Evolutionary conservation across 2,329 filamentous ascomycete genomes (phyloP), one percentile per base, ranked within the genome.

Genomic region (Verticillium longisporum): DNA sequence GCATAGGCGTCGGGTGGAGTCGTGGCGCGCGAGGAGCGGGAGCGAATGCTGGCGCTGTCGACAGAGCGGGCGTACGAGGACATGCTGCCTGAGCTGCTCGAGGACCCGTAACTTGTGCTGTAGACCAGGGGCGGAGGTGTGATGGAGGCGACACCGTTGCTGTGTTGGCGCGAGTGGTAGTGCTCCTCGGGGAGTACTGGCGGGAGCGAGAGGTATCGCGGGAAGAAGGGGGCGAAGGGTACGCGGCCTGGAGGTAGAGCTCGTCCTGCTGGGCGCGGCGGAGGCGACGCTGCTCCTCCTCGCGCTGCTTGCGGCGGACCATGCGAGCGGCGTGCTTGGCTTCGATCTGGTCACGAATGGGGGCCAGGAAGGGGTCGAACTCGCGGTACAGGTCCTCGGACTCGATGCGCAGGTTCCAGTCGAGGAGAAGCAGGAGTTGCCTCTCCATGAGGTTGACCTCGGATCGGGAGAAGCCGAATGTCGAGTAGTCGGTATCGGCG

Each of bases 401-500:
- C 53, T 83, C 88, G 71, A 99, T 92, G 67, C 91, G 85, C 63
- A 97, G 85, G 67, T 99, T 92, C 92, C 93, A 99, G 73, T 97
- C 91, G 55, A 99, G 83, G 54, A 99, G 85, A 80, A 92, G 95
- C 59, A 99, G 88, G 34, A 99, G 84, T 78, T 99, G 95, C 84
- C 96, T 96, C 84, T 99, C 95, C 95, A 99, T 99, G 64, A 98
- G 83, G 80, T 99, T 99, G 70, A 99, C 95, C 78, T 99, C 95
- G 38, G 91, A 95, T 67, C 93, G 84, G 70, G 88, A 94, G 82
- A 99, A 98, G 68, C 92, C 91, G 71, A 98, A 99, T 71, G 82
- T 85, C 72, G 79, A 82, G 64, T 69, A 72, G 10, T 81, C 78
- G 11, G 87, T 86, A 33, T 53, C n/a, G 68, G 97, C 88, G 69